Base-by-base conservation (phyloP, 2,329 filamentous ascomycete genomes). In the Aspergillus sp. region DNA sequence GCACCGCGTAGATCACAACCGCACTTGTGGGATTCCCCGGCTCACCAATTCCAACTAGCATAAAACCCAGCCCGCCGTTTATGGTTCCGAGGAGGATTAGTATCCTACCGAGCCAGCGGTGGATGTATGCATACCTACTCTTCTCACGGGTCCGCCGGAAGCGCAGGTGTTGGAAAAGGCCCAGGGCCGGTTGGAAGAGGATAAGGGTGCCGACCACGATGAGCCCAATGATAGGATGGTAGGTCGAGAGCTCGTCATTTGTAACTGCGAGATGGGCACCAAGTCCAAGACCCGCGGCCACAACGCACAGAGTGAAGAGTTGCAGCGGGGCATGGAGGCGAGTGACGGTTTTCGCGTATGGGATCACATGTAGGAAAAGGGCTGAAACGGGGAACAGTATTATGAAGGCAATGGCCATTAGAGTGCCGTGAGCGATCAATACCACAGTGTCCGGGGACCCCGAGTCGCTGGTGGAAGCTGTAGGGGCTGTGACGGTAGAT, bases 61-160 rank as follows among this genome's bases (percentile, higher is more conserved):
- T 72, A 45, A 86, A 78, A 0, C 84, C 84, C 0, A 86, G 71
- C 1, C 84, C 84, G 19, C 83, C 84, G 67, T 87, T 87, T 70
- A 86, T 77, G 59, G 85, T 83, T 7, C 82, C 84, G 1, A 86
- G 73, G 0, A 79, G 76, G 9, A 87, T 79, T 30, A 82, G 74
- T 30, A 76, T 65, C 3, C 84, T 78, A 17, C 85, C 84, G 30
- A 85, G 67, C 85, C 85, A 87, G 52, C 85, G 76, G 66, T 87
- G 85, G 2, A 72, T 31, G 62, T 83, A 79, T 0, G 82, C 83
- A 69, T 79, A 81, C 7, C 78, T 64, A 1, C 80, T 81, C 30
- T 82, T 80, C 19, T 69, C 69, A 13, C 77, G 74, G 17, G 78
- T 76, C 64, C 79, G 81, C 56, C 81, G 81, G 75, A 81, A 86